Evolutionary conservation across 106 monocot genomes (phyloP).

Genomic region (Allium fistulosum): DNA sequence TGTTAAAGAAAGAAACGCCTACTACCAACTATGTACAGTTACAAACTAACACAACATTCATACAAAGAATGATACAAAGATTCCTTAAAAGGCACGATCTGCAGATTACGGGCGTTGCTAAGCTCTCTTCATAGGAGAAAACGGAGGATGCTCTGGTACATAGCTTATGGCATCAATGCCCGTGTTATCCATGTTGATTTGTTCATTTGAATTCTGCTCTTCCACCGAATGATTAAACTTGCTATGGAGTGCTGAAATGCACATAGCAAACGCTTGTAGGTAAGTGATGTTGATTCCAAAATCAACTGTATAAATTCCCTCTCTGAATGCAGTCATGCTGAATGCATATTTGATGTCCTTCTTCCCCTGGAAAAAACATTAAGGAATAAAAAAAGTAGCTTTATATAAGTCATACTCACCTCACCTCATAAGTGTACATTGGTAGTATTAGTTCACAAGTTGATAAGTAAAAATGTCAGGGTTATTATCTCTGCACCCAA

Average conservation of each 20-base stretch:
- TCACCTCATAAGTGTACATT: no score
- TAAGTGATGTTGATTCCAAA: slow-evolving; percentile 48
- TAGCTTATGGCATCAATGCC: slow-evolving; percentile 17
- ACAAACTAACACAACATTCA: no score
- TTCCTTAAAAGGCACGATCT: no score
- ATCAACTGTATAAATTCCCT: slow-evolving; percentile 75
- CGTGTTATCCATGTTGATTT: neutral
- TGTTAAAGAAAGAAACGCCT: no score
- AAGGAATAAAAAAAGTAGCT: no score
- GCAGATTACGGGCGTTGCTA: slow-evolving; percentile 1
- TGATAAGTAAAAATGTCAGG: no score
- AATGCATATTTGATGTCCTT: slow-evolving; percentile 38
- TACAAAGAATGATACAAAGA: no score
- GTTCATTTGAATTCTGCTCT: slow-evolving; percentile 13
- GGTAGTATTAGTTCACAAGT: no score
- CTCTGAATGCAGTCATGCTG: slow-evolving; percentile 62
- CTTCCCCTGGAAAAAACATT: slow-evolving; percentile 28
- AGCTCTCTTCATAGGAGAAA: slow-evolving; percentile 62
- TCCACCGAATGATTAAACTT: slow-evolving; percentile 6
- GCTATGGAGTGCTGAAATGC: slow-evolving; percentile 59
- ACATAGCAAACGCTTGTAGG: slow-evolving; percentile 76
- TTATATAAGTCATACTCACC: no score
- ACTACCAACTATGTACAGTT: no score
- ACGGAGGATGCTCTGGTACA: slow-evolving; percentile 45
- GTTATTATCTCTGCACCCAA: no score